Evolutionary conservation across 2,329 filamentous ascomycete species (phyloP).

Genomic region (Graphilbum ipis-grandicollis): DNA sequence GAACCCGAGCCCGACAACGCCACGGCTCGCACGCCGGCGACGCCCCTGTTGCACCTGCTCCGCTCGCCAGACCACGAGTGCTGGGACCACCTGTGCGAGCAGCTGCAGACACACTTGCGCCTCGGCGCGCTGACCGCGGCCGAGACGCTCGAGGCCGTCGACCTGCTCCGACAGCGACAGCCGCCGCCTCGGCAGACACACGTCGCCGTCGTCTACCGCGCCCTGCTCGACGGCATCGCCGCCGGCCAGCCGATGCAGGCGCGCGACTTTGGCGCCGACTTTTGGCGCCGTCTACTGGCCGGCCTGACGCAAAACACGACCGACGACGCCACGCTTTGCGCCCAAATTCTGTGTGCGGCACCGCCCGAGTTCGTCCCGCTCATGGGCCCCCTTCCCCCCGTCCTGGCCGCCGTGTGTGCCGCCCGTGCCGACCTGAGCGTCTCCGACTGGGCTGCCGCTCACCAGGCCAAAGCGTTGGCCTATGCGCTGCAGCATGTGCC

Average conservation of each 20-base stretch:
- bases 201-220: background rate
- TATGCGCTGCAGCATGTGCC: background rate
- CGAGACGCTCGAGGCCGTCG: slow-evolving; percentile 3
- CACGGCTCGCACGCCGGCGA: too few relatives aligned
- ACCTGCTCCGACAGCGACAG: background rate
- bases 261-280: slow-evolving; percentile 2
- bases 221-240: slow-evolving; percentile 4
- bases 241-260: slow-evolving; percentile 4
- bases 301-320: background rate
- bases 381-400: slow-evolving; percentile 1
- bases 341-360: too few relatives aligned
- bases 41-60: too few relatives aligned
- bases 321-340: background rate
- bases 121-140: slow-evolving; percentile 6
- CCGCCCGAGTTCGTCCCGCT: background rate
- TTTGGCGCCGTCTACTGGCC: slow-evolving; percentile 6
- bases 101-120: slow-evolving; percentile 6
- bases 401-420: background rate
- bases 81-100: slow-evolving; percentile 1
- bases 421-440: background rate
- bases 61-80: background rate
- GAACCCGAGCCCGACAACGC: too few relatives aligned
- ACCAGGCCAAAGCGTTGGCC: too few relatives aligned
- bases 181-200: background rate
- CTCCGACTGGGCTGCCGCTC: too few relatives aligned